Evolutionary conservation across 345 rosid genomes (phyloP).

Genomic region (Eucalyptus albens): DNA sequence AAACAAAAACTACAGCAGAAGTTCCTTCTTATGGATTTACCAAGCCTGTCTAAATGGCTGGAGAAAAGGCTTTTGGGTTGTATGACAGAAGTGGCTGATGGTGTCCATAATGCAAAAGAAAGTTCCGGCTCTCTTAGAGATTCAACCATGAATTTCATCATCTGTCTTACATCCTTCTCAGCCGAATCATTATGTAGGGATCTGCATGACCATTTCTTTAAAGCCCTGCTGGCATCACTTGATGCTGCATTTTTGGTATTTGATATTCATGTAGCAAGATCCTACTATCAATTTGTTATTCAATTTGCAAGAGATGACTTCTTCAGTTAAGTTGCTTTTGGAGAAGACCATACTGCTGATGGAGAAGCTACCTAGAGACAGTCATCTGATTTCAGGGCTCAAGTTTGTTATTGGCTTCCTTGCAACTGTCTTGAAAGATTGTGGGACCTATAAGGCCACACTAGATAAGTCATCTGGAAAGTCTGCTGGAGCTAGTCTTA

Average conservation of each 20-base stretch:
- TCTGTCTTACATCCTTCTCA: constrained; percentile 39
- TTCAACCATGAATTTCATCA: constrained; percentile 66
- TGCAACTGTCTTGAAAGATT: constrained; percentile 54
- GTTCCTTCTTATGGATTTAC: constrained; percentile 59
- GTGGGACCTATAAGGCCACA: constrained; percentile 33
- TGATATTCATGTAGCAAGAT: constrained; percentile 65
- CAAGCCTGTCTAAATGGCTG: constrained; percentile 63
- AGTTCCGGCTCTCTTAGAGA: constrained; percentile 64
- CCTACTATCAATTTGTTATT: constrained; percentile 68
- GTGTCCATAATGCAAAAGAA: constrained; percentile 37
- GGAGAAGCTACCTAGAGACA: constrained; percentile 65
- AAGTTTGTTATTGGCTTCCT: constrained; percentile 77
- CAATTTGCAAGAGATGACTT: constrained; percentile 68
- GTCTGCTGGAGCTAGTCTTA: constrained; percentile 31
- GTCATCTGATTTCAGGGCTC: constrained; percentile 64
- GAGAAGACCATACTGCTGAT: constrained; percentile 56
- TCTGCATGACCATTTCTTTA: constrained; percentile 65
- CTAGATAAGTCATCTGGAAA: constrained; percentile 33
- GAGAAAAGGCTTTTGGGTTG: constrained; percentile 84
- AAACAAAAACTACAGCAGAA: constrained; percentile 46
- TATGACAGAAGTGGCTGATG: constrained; percentile 34
- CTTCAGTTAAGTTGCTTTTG: constrained; percentile 50
- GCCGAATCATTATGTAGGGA: constrained; percentile 29
- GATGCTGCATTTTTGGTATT: constrained; percentile 70
- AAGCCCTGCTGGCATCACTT: constrained; percentile 68